phyloP scores from a whole-genome alignment of 306 rosid species.

The Senna siamea region DNA sequence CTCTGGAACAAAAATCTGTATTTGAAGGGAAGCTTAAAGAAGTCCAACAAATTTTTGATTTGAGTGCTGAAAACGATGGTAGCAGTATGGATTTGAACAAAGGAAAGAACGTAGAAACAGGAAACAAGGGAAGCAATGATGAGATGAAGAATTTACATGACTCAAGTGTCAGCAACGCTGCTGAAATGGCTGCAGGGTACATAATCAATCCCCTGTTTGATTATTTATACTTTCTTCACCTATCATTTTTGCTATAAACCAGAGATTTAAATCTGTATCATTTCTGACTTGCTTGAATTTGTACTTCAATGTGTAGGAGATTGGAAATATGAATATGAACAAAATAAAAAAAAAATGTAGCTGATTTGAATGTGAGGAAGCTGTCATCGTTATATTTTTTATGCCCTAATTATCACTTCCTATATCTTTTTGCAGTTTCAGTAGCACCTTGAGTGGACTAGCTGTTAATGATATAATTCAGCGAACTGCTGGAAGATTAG shows the following conservation, averaged over 20 bases:
- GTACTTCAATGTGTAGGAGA: too few species aligned
- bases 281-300: too few species aligned
- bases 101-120: constrained; percentile 75
- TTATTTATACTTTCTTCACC: constrained; percentile 23
- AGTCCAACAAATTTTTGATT: constrained; percentile 83
- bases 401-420: constrained; percentile 25
- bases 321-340: not conserved
- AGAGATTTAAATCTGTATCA: too few species aligned
- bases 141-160: constrained; percentile 88
- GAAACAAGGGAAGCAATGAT: constrained; percentile 66
- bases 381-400: not conserved
- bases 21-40: constrained; percentile 87
- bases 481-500: constrained; percentile 82
- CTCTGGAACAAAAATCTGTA: constrained; percentile 71
- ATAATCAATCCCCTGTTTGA: constrained; percentile 3
- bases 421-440: constrained; percentile 60
- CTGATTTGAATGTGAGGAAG: constrained; percentile 16
- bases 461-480: constrained; percentile 81
- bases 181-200: constrained; percentile 99
- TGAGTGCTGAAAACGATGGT: constrained; percentile 70
- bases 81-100: constrained; percentile 59
- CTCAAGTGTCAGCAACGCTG: constrained; percentile 91
- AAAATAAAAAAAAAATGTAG: not conserved
- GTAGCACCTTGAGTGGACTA: constrained; percentile 73
- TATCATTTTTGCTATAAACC: too few species aligned